A percentile compares a stretch with the other conserved stretches of the same genome.
Evolutionary conservation across 768 basidiomycete genomes (phyloP).

Genomic region (Phlebiopsis flavidoalba): DNA sequence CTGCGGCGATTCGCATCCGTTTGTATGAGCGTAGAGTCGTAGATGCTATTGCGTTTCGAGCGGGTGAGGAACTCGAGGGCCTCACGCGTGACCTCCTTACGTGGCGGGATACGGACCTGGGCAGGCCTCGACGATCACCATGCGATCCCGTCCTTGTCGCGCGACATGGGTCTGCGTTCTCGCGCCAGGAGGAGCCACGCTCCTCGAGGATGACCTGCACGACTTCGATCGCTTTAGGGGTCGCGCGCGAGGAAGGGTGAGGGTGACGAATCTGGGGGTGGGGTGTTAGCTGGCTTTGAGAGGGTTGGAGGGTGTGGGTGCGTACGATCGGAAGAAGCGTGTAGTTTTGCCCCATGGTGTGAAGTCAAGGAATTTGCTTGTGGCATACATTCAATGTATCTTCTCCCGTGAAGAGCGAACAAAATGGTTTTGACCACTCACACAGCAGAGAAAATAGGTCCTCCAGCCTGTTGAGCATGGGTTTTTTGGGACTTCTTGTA

Average conservation of each 20-base stretch:
- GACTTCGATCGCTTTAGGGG: constrained; percentile 88
- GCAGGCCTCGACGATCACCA: constrained; percentile 83
- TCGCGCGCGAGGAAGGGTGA: constrained; percentile 91
- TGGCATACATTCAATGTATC: background rate
- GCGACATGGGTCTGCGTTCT: constrained; percentile 96
- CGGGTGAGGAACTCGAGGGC: constrained; percentile 73
- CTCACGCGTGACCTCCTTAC: constrained; percentile 57
- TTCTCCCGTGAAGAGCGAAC: background rate
- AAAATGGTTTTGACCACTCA: constrained; percentile 22
- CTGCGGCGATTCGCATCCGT: constrained; percentile 67
- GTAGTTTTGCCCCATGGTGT: constrained; percentile 78
- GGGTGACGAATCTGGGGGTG: constrained; percentile 70
- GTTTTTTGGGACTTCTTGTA: no score
- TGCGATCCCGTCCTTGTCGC: constrained; percentile 78
- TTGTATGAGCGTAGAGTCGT: constrained; percentile 86
- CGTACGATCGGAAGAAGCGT: constrained; percentile 85
- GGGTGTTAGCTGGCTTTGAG: background rate
- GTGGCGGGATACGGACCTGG: constrained; percentile 1
- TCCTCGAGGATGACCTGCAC: constrained; percentile 94
- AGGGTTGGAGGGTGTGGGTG: background rate
- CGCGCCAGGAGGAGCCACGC: constrained; percentile 79
- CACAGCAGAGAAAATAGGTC: constrained; percentile 84
- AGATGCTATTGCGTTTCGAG: constrained; percentile 84
- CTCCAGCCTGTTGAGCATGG: constrained; percentile 90
- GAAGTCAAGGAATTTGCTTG: constrained; percentile 74